Percentiles rank a stretch among this genome's conserved stretches.
These are phyloP conservation scores for Rosa chinensis DNA, from an alignment of 306 rosid genomes.

Conservation along the genomic window DNA sequence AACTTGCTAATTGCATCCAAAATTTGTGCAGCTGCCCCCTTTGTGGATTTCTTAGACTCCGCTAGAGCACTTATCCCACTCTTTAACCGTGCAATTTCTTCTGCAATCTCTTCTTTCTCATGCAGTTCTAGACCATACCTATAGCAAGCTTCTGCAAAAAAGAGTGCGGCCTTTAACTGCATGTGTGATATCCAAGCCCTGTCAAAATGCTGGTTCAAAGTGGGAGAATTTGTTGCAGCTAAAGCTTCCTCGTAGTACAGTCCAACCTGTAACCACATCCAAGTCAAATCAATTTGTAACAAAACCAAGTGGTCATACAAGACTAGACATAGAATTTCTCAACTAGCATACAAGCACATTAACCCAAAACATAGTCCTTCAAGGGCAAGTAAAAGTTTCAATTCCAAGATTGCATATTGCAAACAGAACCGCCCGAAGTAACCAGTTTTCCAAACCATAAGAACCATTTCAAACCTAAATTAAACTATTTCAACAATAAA, in stretches of 20 bases:
- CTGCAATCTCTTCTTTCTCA: slow-evolving; percentile 90
- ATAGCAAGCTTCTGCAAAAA: slow-evolving; percentile 86
- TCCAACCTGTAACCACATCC: slow-evolving; percentile 67
- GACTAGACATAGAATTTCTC: background rate
- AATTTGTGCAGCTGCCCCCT: slow-evolving; percentile 83
- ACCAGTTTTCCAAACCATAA: too few species aligned
- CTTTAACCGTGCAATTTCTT: slow-evolving; percentile 83
- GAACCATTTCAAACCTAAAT: background rate
- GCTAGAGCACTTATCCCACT: slow-evolving; percentile 60
- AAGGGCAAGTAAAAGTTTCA: background rate
- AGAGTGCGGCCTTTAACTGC: slow-evolving; percentile 80
- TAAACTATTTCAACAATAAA: background rate
- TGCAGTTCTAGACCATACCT: slow-evolving; percentile 84
- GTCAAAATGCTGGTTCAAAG: slow-evolving; percentile 86
- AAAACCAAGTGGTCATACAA: slow-evolving; percentile 4
- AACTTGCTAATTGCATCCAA: slow-evolving; percentile 78
- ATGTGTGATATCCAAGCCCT: slow-evolving; percentile 85
- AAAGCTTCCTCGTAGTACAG: slow-evolving; percentile 91
- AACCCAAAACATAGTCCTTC: background rate
- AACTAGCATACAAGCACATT: background rate
- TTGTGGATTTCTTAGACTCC: slow-evolving; percentile 71
- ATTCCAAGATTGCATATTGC: background rate
- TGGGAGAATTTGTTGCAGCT: slow-evolving; percentile 68
- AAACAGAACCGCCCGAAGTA: background rate
- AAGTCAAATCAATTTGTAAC: slow-evolving; percentile 23